Base-by-base conservation (phyloP, 2,329 filamentous ascomycete species). In the Pestalotiopsis sp. region DNA sequence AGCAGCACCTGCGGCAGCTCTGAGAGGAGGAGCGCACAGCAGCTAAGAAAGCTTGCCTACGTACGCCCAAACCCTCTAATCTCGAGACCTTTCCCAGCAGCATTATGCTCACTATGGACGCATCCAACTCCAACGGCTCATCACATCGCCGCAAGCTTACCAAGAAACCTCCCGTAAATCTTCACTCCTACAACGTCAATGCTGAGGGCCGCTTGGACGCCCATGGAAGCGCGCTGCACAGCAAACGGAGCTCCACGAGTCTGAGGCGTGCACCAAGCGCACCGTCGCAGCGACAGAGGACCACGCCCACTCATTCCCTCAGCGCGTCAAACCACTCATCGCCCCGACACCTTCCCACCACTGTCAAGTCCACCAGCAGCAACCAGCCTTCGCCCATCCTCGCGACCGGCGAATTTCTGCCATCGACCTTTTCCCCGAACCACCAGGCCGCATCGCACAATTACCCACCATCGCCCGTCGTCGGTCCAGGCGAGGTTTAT, bases 171-270 rank as follows among this genome's bases (percentile, higher is more conserved):
- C 86, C 83, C 24, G 79, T 85, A 52, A 80, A 83, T 72, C 80
- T 83, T 70, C 82, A 85, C 68, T 82, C 75, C 82, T 81, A 76
- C 24, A 52, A 26, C 66, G 38, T n/a, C 38, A 57, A 48, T 52
- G 79, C 85, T 81, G 85, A 88, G 81, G 80, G 82, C 80, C 79
- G 81, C 73, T 82, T 83, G 81, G 86, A 89, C 81, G 81, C 84
- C n/a, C 60, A 63, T 11, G 35, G 35, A 48, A 44, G 60, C 60
- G 26, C 60, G 72, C 80, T 89, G 73, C 83, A 84, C 79, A 89
- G 86, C 82, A 86, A 89, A 83, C 84, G 85, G 79, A 90, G 88
- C 85, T 89, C 88, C 72, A 84, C 86, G 75, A 89, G 86, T 78
- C 82, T 90, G 77, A 85, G 83, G 77, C 85, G 87, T 77, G 83